These are phyloP conservation scores for Pythium guiyangense DNA, from an alignment of 352 stramenopile genomes.

Conservation along the genomic window DNA sequence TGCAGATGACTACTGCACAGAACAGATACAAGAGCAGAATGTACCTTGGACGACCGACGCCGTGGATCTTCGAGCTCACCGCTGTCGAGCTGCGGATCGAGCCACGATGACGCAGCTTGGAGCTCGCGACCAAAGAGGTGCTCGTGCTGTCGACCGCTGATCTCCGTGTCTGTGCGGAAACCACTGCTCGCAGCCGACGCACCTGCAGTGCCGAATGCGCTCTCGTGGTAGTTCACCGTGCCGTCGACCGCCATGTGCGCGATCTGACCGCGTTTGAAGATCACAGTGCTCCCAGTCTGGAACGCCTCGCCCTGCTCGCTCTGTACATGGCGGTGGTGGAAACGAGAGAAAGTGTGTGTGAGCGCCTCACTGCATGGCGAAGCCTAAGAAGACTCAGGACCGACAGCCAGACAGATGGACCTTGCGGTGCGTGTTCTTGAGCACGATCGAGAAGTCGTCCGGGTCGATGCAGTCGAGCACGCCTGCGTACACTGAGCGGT, in stretches of 20 bases:
- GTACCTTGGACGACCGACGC: constrained; percentile 42
- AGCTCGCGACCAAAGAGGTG: constrained; percentile 69
- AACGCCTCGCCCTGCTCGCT: constrained; percentile 40
- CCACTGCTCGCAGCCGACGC: constrained; percentile 17
- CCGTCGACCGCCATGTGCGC: constrained; percentile 60
- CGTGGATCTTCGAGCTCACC: constrained; percentile 59
- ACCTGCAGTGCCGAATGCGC: constrained; percentile 19
- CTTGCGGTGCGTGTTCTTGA: constrained; percentile 70
- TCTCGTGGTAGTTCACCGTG: constrained; percentile 56
- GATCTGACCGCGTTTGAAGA: constrained; percentile 68
- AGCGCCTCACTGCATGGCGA: too few species aligned
- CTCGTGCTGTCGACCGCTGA: constrained; percentile 71
- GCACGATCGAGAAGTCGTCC: constrained; percentile 77
- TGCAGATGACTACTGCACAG: background rate
- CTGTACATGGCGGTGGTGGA: constrained; percentile 4
- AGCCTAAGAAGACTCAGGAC: too few species aligned
- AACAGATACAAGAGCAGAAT: background rate
- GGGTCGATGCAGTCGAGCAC: constrained; percentile 81
- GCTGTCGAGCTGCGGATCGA: constrained; percentile 76
- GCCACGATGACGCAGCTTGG: constrained; percentile 64
- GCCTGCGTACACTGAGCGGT: constrained; percentile 54
- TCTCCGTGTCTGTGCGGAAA: constrained; percentile 90
- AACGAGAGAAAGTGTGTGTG: background rate
- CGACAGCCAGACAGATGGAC: constrained; percentile 8
- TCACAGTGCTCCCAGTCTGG: constrained; percentile 65